phyloP scores from a whole-genome alignment of 2,329 filamentous ascomycete genomes.

The Epichloe sibirici region DNA sequence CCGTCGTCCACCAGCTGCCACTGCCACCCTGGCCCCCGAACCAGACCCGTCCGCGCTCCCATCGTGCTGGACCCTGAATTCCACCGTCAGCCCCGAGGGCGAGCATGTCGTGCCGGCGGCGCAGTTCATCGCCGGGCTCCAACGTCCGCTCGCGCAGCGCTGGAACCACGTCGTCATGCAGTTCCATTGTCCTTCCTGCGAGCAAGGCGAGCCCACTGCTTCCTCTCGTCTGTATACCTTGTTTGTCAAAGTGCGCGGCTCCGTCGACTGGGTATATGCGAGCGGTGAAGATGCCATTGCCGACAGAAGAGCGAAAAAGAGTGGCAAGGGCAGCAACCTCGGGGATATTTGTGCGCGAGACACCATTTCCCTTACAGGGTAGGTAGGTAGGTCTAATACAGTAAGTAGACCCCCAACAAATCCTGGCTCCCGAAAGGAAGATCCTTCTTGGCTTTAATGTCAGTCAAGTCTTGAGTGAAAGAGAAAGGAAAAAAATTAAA shows the following conservation, averaged over 20 bases:
- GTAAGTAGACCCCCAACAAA: too few species aligned
- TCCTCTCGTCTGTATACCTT: constrained; percentile 14
- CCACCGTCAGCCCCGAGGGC: constrained; percentile 29
- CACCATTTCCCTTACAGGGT: too few species aligned
- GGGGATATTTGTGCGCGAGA: neutral
- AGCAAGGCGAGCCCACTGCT: constrained; percentile 27
- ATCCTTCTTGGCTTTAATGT: too few species aligned
- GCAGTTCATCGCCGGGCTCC: constrained; percentile 32
- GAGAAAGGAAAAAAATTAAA: too few species aligned
- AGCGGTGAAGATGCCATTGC: neutral
- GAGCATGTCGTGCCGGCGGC: constrained; percentile 33
- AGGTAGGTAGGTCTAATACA: too few species aligned
- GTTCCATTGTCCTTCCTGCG: constrained; percentile 40
- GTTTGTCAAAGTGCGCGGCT: neutral
- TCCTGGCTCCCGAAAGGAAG: too few species aligned
- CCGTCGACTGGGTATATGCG: neutral
- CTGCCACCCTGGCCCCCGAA: neutral
- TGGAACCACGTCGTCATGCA: constrained; percentile 38
- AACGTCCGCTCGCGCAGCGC: constrained; percentile 34
- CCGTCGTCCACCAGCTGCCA: neutral
- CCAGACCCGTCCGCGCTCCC: constrained; percentile 9
- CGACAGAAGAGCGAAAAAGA: too few species aligned
- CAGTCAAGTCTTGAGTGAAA: too few species aligned
- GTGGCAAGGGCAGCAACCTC: too few species aligned
- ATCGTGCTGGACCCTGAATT: constrained; percentile 25